These are phyloP conservation scores for Sclerotinia subarctica DNA, from an alignment of 2,329 filamentous ascomycete species.

Conservation along the genomic window DNA sequence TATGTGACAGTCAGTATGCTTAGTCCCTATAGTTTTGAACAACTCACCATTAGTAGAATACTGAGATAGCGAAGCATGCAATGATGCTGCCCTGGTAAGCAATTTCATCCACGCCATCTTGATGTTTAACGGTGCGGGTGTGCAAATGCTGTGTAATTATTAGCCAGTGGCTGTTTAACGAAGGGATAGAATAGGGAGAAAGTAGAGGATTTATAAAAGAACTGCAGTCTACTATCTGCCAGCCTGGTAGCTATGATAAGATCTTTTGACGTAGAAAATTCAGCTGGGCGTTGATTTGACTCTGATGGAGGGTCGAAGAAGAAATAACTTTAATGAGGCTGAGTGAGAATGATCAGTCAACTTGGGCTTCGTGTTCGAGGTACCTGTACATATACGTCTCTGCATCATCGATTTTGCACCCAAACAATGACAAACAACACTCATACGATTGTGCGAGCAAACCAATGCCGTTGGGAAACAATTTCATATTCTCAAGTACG, in stretches of 20 bases:
- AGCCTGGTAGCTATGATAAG: not conserved
- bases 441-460: not conserved
- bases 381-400: slow-evolving; percentile 8
- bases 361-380: slow-evolving; percentile 1
- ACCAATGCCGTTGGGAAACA: not conserved
- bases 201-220: slow-evolving; percentile 5
- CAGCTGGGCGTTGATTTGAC: slow-evolving; percentile 19
- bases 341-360: not conserved
- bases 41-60: slow-evolving; percentile 17
- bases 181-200: not conserved
- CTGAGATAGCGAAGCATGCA: slow-evolving; percentile 18
- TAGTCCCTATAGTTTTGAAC: not conserved
- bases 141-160: slow-evolving; percentile 1
- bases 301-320: not conserved
- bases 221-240: not conserved
- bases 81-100: slow-evolving; percentile 13
- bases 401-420: not conserved
- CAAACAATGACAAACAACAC: slow-evolving; percentile 1
- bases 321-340: not conserved
- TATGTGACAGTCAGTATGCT: not conserved
- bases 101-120: slow-evolving; percentile 19
- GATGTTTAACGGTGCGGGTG: not conserved
- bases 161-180: not conserved
- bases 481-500: not conserved
- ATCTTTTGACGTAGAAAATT: not conserved